Base-by-base conservation (phyloP, 805 yeast species). In the Hemisphaericaspora nanyangensis region DNA sequence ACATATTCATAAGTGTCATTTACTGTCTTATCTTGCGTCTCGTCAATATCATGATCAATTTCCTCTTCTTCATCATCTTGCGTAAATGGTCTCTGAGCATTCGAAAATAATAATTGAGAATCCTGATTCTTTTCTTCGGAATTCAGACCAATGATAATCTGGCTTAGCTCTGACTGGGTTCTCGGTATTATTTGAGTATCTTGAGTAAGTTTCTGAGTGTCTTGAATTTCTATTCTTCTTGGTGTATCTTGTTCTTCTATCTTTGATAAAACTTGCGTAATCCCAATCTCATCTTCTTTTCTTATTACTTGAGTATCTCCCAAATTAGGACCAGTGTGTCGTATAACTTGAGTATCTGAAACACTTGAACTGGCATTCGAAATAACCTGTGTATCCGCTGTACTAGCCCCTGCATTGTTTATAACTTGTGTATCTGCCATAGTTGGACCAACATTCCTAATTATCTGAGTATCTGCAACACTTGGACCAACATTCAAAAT, bases 261-360 rank as follows among this genome's bases (percentile, higher is more conserved):
- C 11, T 22, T 12, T 3, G 26, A 22, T 8, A 22, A 8, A 22
- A 8, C 12, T 12, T 8, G 8, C 8, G 26, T 22, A n/a, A n/a
- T n/a, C n/a, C n/a, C n/a, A n/a, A n/a, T n/a, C 8, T 22, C 12
- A 12, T 29, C 22, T 22, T 31, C 20, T n/a, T 29, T 28, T 10
- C 16, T 16, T 6, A 37, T 46, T 16, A 37, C 36, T 24, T 48
- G 51, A 6, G 51, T 42, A 28, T 47, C 51, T 16, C 17, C 2
- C 26, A n/a, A 25, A 7, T 17, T 17, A 10, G n/a, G 13, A 32
- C 18, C 31, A 18, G 20, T 19, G n/a, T 8, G 35, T 30, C 8
- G 3, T 3, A 48, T 47, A 19, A 34, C 45, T 28, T 48, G 55
- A 17, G 54, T 52, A 35, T 49, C 51, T 16, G 38, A 36, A 8